Conservation (phyloP, 495 filamentous ascomycete genomes). For the Chaetomium fimeti region DNA sequence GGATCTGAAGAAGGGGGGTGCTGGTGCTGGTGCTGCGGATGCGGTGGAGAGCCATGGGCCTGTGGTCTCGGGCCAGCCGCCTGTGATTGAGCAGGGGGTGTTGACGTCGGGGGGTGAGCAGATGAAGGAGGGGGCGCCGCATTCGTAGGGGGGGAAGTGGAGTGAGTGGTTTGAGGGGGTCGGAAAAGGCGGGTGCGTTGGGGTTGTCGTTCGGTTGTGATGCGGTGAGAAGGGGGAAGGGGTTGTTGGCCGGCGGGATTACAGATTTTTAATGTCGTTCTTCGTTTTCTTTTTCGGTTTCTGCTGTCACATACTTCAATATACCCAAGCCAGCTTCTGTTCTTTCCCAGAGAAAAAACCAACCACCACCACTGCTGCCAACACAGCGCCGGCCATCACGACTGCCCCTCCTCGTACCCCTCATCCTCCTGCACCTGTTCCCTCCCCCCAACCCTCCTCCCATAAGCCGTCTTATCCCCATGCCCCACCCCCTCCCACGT, state of each 20-base stretch:
- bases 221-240: background rate
- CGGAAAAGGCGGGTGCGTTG: background rate
- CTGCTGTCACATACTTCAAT: constrained; percentile 11
- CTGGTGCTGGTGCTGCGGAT: too few relatives aligned
- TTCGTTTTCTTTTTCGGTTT: background rate
- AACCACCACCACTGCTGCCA: background rate
- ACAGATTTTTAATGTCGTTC: constrained; percentile 15
- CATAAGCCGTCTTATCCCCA: constrained; percentile 32
- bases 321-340: constrained; percentile 17
- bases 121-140: too few relatives aligned
- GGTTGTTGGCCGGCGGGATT: constrained; percentile 1
- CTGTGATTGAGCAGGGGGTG: too few relatives aligned
- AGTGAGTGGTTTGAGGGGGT: background rate
- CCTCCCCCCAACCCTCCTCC: constrained; percentile 24
- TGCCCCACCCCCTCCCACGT: constrained; percentile 40
- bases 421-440: background rate
- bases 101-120: too few relatives aligned
- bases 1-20: background rate
- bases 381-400: constrained; percentile 14
- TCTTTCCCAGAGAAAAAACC: background rate
- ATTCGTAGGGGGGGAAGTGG: too few relatives aligned
- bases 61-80: too few relatives aligned
- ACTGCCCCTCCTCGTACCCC: constrained; percentile 19
- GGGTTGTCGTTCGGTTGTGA: background rate
- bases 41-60: too few relatives aligned